Percentiles rank a stretch among this genome's conserved stretches.
These are phyloP conservation scores for Schoenoplectus triqueter DNA, from an alignment of 202 grass and related monocot species.

Conservation along the genomic window DNA sequence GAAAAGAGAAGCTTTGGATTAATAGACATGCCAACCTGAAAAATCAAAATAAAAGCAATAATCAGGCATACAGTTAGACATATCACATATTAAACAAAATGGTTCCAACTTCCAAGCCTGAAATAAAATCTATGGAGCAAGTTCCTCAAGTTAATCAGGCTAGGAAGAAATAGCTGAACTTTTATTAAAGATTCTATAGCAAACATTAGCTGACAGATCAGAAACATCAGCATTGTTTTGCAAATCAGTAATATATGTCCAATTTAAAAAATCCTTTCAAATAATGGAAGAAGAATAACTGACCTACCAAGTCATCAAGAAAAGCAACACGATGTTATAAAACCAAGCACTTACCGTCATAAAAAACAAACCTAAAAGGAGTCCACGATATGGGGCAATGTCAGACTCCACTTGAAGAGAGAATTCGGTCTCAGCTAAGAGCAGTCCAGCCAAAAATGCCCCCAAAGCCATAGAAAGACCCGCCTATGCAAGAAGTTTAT, in stretches of 20 bases:
- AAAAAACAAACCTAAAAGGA: conserved; percentile 97
- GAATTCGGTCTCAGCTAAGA: conserved; percentile 99
- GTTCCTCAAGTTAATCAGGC: neutral
- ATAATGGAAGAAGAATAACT: conserved; percentile 6
- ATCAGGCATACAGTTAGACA: neutral
- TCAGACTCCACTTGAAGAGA: conserved; percentile 99
- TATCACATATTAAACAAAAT: conserved; percentile 16
- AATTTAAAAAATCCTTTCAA: conserved; percentile 9
- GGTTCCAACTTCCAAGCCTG: neutral
- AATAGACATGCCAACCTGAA: conserved; percentile 99
- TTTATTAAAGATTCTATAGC: neutral
- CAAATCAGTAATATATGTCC: conserved; percentile 21
- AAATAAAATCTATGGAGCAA: conserved; percentile 13
- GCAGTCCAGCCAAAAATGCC: conserved; percentile 97
- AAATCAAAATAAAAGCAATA: conserved; percentile 28
- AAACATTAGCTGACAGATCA: conserved; percentile 9
- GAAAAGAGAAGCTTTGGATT: conserved; percentile 86
- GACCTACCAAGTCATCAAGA: conserved; percentile 22
- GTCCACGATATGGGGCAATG: conserved; percentile 98
- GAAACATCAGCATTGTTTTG: conserved; percentile 26
- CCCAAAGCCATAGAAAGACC: conserved; percentile 97
- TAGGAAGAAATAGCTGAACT: neutral
- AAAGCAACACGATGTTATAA: conserved; percentile 31
- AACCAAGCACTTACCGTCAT: conserved; percentile 78
- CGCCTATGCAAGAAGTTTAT: conserved; percentile 62